Evolutionary conservation across 495 filamentous ascomycete genomes (phyloP), one percentile per base, ranked within the genome.

Genomic region (Cercophora sp.): DNA sequence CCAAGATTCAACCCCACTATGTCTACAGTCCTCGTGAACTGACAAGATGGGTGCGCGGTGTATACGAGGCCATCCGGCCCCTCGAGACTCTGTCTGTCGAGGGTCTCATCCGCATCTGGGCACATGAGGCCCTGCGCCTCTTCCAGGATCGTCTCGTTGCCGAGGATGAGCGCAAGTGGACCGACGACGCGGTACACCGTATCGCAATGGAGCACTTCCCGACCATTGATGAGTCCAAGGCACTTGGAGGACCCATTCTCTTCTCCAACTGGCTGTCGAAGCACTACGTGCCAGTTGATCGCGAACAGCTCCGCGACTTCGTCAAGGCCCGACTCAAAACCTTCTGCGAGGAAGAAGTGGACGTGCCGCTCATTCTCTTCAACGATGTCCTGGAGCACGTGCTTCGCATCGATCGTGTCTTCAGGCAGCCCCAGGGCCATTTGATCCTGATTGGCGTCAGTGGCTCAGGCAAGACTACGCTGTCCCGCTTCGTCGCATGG

Each of bases 221-320:
- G 1, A 92, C 80, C 16, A 91, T 97, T 56, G 87, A 96, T 55
- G 85, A 95, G 43, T 73, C 84, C 25, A 86, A 87, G 61, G 91
- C 94, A 26, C 78, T 99, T n/a, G 87, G 88, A 59, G 88, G 88
- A 0, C 93, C 93, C 3, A 97, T 99, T 44, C 72, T 99, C 24
- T 99, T 91, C 76, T 99, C 93, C 6, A 99, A 97, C 69, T 99
- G 93, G 93, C 80, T 97, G n/a, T 96, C 92, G 19, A 97, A 95
- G 80, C 85, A 99, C 65, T 99, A 99, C 62, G 84, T 97, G 19
- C 91, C 93, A 19, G 93, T 99, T 41, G 93, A 94, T 51, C 87
- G 93, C 59, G 91, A 96, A 62, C 85, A 88, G 52, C 78, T 99
- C 1, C 86, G 93, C 55, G 91, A 96, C 51, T 97, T 97, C 59